Evolutionary conservation across 2,329 filamentous ascomycete species (phyloP).

Genomic region (Clonostachys byssicola): DNA sequence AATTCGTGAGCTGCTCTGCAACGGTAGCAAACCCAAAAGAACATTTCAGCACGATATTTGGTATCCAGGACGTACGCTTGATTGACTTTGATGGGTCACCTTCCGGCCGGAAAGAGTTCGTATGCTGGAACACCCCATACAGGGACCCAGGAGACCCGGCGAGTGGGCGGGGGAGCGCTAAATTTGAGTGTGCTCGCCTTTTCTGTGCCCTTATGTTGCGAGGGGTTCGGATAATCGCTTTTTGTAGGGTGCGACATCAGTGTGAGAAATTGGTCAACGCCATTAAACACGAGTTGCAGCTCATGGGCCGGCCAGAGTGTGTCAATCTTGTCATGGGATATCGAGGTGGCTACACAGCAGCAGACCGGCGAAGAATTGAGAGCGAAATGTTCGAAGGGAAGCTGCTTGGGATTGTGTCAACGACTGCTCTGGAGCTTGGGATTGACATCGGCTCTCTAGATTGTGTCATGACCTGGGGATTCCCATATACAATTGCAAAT

Average conservation of each 20-base stretch:
- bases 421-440: constrained; percentile 86
- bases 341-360: constrained; percentile 87
- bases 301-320: constrained; percentile 70
- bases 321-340: constrained; percentile 88
- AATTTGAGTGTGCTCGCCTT: constrained; percentile 81
- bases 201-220: constrained; percentile 87
- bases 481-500: constrained; percentile 94
- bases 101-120: constrained; percentile 83
- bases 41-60: constrained; percentile 94
- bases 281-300: constrained; percentile 72
- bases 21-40: constrained; percentile 89
- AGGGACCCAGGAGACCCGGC: constrained; percentile 84
- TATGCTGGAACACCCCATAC: constrained; percentile 97
- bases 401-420: constrained; percentile 88
- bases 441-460: constrained; percentile 94
- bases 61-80: constrained; percentile 73
- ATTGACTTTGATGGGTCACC: constrained; percentile 93
- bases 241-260: constrained; percentile 82
- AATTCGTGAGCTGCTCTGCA: constrained; percentile 93
- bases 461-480: constrained; percentile 89
- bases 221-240: constrained; percentile 88
- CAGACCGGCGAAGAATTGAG: constrained; percentile 85
- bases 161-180: constrained; percentile 78
- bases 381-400: constrained; percentile 96
- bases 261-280: constrained; percentile 82